Percentiles rank a stretch among this genome's conserved stretches.
These are phyloP conservation scores for Akanthomyces lecanii DNA, from an alignment of 2,329 filamentous ascomycete genomes.

Conservation along the genomic window DNA sequence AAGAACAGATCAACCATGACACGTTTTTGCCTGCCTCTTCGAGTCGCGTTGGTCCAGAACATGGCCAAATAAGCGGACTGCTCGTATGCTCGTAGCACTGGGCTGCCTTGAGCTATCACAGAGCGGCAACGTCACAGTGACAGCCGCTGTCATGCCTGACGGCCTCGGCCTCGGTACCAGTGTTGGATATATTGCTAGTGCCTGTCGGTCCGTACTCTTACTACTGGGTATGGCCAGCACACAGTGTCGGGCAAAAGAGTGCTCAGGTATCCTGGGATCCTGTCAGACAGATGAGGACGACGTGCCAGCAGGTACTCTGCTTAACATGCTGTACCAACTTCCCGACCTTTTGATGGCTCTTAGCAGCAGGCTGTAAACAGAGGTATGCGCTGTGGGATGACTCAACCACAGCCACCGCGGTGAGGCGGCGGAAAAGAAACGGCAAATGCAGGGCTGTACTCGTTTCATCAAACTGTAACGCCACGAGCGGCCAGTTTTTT, in stretches of 20 bases:
- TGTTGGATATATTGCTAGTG: too few species aligned
- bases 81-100: too few species aligned
- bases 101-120: too few species aligned
- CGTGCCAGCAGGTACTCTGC: too few species aligned
- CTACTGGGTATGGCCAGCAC: too few species aligned
- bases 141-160: too few species aligned
- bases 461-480: neutral
- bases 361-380: neutral
- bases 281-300: too few species aligned
- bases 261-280: too few species aligned
- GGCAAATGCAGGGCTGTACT: neutral
- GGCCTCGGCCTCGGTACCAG: too few species aligned
- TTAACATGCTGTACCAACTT: neutral
- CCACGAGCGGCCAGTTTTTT: neutral
- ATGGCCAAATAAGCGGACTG: neutral
- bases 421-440: neutral
- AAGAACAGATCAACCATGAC: neutral
- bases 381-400: neutral
- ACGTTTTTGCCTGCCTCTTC: neutral
- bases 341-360: neutral
- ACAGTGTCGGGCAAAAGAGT: too few species aligned
- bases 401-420: neutral
- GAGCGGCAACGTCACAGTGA: too few species aligned
- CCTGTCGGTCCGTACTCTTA: too few species aligned
- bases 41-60: neutral